Percentiles rank a stretch among this genome's conserved stretches.
Conservation (phyloP, 2,329 filamentous ascomycete genomes). For the Bisporella sp. region DNA sequence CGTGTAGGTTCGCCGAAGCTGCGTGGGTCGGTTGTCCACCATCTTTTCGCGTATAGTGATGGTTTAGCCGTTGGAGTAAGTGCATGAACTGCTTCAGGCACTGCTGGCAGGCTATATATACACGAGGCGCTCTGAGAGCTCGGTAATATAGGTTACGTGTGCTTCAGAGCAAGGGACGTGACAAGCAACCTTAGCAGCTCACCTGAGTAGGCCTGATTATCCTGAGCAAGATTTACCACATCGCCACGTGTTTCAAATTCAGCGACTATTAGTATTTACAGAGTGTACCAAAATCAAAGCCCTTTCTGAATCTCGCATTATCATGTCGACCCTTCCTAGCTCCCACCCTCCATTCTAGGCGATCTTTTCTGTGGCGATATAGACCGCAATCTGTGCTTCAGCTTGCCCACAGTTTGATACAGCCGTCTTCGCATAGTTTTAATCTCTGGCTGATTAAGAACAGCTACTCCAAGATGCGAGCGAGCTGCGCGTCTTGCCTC, state of each 20-base stretch:
- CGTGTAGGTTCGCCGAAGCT: too few species aligned
- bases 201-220: slow-evolving; percentile 6
- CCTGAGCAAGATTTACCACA: slow-evolving; percentile 7
- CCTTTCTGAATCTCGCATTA: too few species aligned
- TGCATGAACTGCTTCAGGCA: too few species aligned
- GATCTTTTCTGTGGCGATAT: slow-evolving; percentile 9
- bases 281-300: too few species aligned
- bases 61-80: too few species aligned
- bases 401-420: slow-evolving; percentile 6
- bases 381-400: slow-evolving; percentile 8
- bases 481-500: slow-evolving; percentile 7
- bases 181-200: slow-evolving; percentile 17
- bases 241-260: slow-evolving; percentile 5
- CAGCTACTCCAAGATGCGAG: slow-evolving; percentile 8
- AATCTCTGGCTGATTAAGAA: slow-evolving; percentile 8
- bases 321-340: slow-evolving; percentile 1
- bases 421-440: slow-evolving; percentile 8
- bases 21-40: too few species aligned
- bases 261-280: too few species aligned
- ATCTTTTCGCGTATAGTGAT: too few species aligned
- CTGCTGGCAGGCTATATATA: too few species aligned
- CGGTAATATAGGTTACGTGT: too few species aligned
- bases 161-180: too few species aligned
- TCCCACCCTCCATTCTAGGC: slow-evolving; percentile 5
- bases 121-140: too few species aligned